Conservation (phyloP, 352 stramenopile species). For the Pythium oligandrum region DNA sequence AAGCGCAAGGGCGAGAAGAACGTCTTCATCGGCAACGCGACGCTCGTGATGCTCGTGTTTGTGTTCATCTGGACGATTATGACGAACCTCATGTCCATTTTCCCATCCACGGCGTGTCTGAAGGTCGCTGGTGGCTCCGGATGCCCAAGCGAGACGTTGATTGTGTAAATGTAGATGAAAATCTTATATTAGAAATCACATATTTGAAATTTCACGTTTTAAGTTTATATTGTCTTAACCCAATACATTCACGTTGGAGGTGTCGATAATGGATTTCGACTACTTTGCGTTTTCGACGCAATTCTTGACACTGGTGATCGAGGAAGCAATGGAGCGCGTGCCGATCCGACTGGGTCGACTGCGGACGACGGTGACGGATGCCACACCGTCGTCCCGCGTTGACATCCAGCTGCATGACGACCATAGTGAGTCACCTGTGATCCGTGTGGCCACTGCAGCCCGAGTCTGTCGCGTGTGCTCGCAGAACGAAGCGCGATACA, state of each 20-base stretch:
- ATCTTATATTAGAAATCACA: no score
- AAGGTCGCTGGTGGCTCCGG: slow-evolving; percentile 22
- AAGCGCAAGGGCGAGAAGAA: slow-evolving; percentile 23
- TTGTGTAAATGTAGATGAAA: no score
- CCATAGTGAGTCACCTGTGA: neutral
- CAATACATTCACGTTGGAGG: no score
- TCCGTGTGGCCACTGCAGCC: slow-evolving; percentile 5
- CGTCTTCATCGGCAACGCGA: slow-evolving; percentile 13
- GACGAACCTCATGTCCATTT: slow-evolving; percentile 32
- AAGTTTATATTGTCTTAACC: no score
- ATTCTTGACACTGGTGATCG: no score
- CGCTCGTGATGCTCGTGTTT: slow-evolving; percentile 19
- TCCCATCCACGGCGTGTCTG: slow-evolving; percentile 22
- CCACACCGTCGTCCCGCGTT: slow-evolving; percentile 4
- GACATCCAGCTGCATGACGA: slow-evolving; percentile 2
- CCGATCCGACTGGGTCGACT: slow-evolving; percentile 57
- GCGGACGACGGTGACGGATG: slow-evolving; percentile 35
- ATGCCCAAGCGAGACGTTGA: neutral
- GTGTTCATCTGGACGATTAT: slow-evolving; percentile 22
- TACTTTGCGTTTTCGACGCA: no score
- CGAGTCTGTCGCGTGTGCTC: slow-evolving; percentile 72
- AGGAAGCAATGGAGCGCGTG: slow-evolving; percentile 36
- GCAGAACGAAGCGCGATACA: slow-evolving; percentile 59
- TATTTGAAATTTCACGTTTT: no score
- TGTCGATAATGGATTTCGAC: no score